Evolutionary conservation across 2,329 filamentous ascomycete genomes (phyloP).

Genomic region (Tolypocladium capitatum): DNA sequence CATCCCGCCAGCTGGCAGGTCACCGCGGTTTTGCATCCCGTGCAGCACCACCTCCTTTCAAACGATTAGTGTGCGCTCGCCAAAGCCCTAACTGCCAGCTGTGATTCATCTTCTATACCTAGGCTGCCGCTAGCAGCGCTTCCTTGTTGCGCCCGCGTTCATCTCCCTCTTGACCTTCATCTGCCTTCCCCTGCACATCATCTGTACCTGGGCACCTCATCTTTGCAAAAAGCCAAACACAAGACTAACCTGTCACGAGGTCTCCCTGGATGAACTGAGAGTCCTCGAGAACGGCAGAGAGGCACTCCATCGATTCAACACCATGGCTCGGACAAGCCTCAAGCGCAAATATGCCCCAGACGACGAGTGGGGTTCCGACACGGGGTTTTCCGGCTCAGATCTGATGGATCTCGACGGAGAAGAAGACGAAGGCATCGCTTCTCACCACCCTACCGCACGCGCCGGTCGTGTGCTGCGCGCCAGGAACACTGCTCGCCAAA

Average conservation of each 20-base stretch:
- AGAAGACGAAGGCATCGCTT: conserved; percentile 10
- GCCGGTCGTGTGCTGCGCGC: conserved; percentile 11
- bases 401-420: conserved; percentile 15
- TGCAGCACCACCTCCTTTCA: background rate
- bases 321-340: conserved; percentile 7
- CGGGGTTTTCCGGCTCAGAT: conserved; percentile 11
- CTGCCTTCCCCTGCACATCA: background rate
- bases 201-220: background rate
- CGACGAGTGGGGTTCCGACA: conserved; percentile 16
- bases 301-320: conserved; percentile 12
- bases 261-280: conserved; percentile 17
- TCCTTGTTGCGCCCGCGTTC: background rate
- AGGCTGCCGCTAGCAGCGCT: background rate
- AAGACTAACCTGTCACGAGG: conserved; percentile 13
- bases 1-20: background rate
- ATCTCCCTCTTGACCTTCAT: background rate
- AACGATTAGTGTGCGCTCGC: background rate
- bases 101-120: background rate
- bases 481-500: conserved; percentile 8
- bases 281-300: conserved; percentile 18
- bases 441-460: background rate
- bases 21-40: background rate
- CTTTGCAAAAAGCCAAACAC: background rate
- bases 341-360: conserved; percentile 19
- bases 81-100: background rate